Percentiles rank a stretch among this genome's conserved stretches.
Evolutionary conservation across 495 filamentous ascomycete species (phyloP).

Genomic region (Parmelia sp.): DNA sequence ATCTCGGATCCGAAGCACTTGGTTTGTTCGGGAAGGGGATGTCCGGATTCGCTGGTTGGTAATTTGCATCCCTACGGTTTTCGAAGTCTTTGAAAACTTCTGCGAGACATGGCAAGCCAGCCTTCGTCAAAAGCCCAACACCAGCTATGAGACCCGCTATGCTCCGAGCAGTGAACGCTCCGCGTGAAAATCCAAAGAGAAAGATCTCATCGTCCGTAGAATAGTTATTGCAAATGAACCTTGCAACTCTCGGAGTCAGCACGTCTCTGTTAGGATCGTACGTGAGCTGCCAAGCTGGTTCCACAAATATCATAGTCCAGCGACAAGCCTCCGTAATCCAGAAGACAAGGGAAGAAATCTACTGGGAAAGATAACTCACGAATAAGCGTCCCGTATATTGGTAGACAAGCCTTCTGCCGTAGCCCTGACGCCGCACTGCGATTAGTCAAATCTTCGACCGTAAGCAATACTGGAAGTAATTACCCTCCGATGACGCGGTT

Average conservation of each 20-base stretch:
- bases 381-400: conserved; percentile 14
- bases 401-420: conserved; percentile 10
- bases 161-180: conserved; percentile 50
- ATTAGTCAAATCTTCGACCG: conserved; percentile 15
- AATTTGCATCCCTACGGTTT: conserved; percentile 29
- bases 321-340: background rate
- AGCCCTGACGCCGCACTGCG: background rate
- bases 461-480: background rate
- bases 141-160: conserved; percentile 49
- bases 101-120: conserved; percentile 39
- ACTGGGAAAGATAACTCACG: background rate
- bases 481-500: conserved; percentile 24
- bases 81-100: conserved; percentile 46
- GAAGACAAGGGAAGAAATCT: conserved; percentile 21
- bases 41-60: conserved; percentile 44
- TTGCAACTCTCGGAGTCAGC: conserved; percentile 36
- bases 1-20: conserved; percentile 24
- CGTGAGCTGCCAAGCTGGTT: background rate
- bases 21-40: conserved; percentile 54
- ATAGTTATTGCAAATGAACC: conserved; percentile 28
- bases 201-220: conserved; percentile 50
- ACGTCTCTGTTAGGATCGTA: background rate
- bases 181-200: conserved; percentile 56
- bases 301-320: background rate
- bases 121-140: conserved; percentile 42